These are phyloP conservation scores for Neoscytalidium dimidiatum DNA, from an alignment of 2,329 filamentous ascomycete species.

Conservation along the genomic window DNA sequence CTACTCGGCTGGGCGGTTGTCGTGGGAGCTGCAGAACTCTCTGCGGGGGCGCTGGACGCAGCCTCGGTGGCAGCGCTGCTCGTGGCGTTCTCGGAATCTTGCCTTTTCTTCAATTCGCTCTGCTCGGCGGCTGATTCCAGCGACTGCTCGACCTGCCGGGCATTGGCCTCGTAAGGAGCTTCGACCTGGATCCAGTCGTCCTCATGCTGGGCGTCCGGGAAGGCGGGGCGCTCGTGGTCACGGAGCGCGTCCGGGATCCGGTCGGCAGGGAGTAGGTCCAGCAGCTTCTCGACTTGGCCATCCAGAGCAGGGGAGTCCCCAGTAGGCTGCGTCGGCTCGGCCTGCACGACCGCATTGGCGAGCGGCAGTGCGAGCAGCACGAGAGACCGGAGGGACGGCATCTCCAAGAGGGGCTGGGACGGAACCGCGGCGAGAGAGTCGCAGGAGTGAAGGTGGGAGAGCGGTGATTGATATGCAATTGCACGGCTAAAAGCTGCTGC, in stretches of 20 bases:
- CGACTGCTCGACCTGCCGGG: slow-evolving; percentile 56
- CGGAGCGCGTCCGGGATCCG: slow-evolving; percentile 69
- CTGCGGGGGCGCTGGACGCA: background rate
- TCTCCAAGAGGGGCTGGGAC: background rate
- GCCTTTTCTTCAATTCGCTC: slow-evolving; percentile 46
- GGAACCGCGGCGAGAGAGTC: background rate
- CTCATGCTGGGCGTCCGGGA: slow-evolving; percentile 68
- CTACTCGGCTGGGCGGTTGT: slow-evolving; percentile 16
- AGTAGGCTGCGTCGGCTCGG: slow-evolving; percentile 25
- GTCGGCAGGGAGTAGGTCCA: slow-evolving; percentile 56
- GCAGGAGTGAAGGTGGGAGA: background rate
- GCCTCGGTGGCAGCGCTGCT: slow-evolving; percentile 25
- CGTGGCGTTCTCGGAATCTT: slow-evolving; percentile 30
- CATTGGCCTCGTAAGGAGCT: slow-evolving; percentile 62
- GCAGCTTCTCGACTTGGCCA: slow-evolving; percentile 51
- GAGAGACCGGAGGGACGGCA: slow-evolving; percentile 29
- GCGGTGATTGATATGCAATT: background rate
- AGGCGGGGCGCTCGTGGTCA: slow-evolving; percentile 62
- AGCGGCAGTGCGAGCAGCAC: slow-evolving; percentile 36
- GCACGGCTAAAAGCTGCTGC: slow-evolving; percentile 1
- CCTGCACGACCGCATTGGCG: slow-evolving; percentile 27
- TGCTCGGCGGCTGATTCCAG: slow-evolving; percentile 59
- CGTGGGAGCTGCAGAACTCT: slow-evolving; percentile 11
- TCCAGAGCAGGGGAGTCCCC: slow-evolving; percentile 35
- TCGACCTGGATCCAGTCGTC: slow-evolving; percentile 62